Conservation (phyloP, 176 grass and related monocot genomes). For the Aechmea fasciata region DNA sequence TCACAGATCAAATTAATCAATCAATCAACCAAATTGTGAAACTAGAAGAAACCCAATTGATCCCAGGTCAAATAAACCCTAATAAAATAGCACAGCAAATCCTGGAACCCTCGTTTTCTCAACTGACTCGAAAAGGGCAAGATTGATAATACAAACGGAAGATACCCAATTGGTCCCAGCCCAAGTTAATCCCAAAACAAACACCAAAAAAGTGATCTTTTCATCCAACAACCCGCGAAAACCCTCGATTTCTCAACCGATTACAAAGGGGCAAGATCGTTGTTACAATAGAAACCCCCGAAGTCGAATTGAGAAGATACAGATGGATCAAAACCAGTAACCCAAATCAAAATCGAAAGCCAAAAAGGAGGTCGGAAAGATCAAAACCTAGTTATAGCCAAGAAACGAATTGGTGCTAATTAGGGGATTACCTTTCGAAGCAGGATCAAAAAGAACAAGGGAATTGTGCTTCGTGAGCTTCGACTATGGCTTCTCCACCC, state of each 20-base stretch:
- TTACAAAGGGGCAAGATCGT: not conserved
- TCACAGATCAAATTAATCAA: no score
- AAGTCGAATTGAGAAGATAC: not conserved
- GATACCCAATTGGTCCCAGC: not conserved
- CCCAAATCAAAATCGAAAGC: not conserved
- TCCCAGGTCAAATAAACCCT: no score
- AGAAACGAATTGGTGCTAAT: not conserved
- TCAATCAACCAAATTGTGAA: no score
- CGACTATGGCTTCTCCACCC: conserved; percentile 3
- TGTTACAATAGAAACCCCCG: not conserved
- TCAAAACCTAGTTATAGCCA: no score
- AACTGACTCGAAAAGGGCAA: not conserved
- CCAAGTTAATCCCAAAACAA: not conserved
- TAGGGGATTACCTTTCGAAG: conserved; percentile 4
- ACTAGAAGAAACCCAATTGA: no score
- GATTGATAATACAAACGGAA: not conserved
- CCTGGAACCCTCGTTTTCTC: not conserved
- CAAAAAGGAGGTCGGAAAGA: no score
- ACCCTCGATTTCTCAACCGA: not conserved
- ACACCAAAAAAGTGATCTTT: not conserved
- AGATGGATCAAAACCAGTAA: not conserved
- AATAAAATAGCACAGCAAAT: not conserved
- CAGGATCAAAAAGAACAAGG: not conserved
- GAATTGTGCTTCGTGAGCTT: conserved; percentile 9
- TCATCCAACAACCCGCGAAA: not conserved